Conservation (phyloP, 768 basidiomycete species). For the Leucocoprinus leucothites region DNA sequence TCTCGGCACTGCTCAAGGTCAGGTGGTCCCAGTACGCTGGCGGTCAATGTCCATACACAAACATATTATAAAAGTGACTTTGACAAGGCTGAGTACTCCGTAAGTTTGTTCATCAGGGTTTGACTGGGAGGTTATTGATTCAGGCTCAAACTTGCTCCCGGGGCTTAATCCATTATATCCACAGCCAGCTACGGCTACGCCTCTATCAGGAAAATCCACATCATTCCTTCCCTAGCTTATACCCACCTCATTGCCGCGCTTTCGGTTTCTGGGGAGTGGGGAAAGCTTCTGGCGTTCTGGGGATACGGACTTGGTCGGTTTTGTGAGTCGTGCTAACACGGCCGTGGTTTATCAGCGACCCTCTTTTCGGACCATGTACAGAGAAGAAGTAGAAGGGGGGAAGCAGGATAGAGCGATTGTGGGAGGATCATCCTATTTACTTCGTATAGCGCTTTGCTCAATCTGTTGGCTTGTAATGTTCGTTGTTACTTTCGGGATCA, state of each 20-base stretch:
- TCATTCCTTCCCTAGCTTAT: background rate
- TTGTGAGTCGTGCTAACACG: background rate
- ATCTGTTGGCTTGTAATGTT: background rate
- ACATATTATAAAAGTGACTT: slow-evolving; percentile 31
- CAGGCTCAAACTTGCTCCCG: background rate
- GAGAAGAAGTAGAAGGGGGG: background rate
- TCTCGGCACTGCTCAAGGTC: slow-evolving; percentile 11
- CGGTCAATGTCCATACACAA: slow-evolving; percentile 32
- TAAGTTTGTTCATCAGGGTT: slow-evolving; percentile 4
- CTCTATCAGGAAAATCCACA: background rate
- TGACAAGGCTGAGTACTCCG: slow-evolving; percentile 19
- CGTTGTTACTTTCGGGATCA: background rate
- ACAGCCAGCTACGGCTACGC: background rate
- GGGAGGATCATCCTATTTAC: no score
- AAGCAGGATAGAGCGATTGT: no score
- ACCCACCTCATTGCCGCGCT: background rate
- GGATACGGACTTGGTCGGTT: background rate
- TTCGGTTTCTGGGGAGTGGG: background rate
- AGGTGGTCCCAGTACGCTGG: slow-evolving; percentile 12
- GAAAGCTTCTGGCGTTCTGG: slow-evolving; percentile 9
- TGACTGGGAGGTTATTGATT: background rate
- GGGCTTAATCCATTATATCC: no score
- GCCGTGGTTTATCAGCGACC: no score
- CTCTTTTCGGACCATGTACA: slow-evolving; percentile 5
- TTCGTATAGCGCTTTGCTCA: no score